Base-by-base conservation (phyloP, 768 basidiomycete species). In the Chiua virens region DNA sequence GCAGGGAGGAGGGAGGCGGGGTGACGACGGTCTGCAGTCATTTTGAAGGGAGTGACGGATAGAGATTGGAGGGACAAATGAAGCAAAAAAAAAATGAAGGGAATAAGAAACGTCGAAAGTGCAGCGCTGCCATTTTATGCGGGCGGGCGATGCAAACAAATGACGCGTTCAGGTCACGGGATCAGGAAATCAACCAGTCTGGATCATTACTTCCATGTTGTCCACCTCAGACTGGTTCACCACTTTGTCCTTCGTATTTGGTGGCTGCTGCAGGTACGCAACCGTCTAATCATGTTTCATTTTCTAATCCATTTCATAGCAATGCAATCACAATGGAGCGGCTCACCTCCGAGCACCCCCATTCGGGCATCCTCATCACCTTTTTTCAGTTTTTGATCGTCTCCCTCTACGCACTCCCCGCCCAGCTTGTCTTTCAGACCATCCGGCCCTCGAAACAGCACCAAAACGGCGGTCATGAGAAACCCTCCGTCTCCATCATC, bases 381-480 rank as follows among this genome's bases (percentile, higher is more conserved):
- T 87, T 94, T 60, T 79, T 85, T 45, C 94, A 97, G 68, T 95
- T 94, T 67, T 52, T 89, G 44, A 61, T 87, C 59, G 84, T 95
- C 55, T 83, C 91, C 14, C 56, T 92, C 1, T 76, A 87, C 59
- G 87, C 87, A 0, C 75, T 95, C 3, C 86, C 86, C 0, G 76
- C 70, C 30, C 85, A 90, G 60, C 49, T 85, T 37, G 63, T 70
- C 0, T 79, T 56, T 30, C 27, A 5, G 27, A 27, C 27, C 5
- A 27, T 13, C 30, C 30, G 2, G 7, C 30, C 13, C 13, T 27
- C 27, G 27, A 27, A 27, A 27, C 27, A 27, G 23, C 23, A 23
- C 23, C 4, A 23, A 27, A 27, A 27, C 27, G 6, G 27, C 27
- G 27, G 27, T 27, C 27, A 27, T 27, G 27, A 27, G 27, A 27